Conservation (phyloP, 805 yeast species). For the Tetrapisispora taiwanensis region DNA sequence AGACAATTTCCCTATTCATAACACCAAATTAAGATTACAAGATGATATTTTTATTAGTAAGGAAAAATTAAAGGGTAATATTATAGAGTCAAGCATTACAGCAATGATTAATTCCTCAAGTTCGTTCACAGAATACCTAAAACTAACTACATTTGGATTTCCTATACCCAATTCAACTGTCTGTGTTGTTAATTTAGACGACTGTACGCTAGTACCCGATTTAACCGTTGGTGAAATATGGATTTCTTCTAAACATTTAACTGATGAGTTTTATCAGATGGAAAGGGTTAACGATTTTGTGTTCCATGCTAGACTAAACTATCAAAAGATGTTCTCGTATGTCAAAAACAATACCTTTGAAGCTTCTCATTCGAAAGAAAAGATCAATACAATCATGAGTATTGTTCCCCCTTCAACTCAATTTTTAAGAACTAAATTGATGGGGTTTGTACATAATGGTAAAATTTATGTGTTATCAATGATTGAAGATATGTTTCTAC, state of each 20-base stretch:
- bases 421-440: conserved; percentile 79
- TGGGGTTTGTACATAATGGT: conserved; percentile 83
- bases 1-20: conserved; percentile 26
- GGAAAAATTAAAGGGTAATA: conserved; percentile 28
- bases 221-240: conserved; percentile 91
- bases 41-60: conserved; percentile 29
- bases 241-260: conserved; percentile 88
- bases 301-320: conserved; percentile 27
- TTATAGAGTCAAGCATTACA: conserved; percentile 23
- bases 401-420: conserved; percentile 19
- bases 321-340: conserved; percentile 20
- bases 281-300: conserved; percentile 29
- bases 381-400: conserved; percentile 21
- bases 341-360: conserved; percentile 4
- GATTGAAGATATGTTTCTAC: conserved; percentile 85
- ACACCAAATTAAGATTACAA: conserved; percentile 19
- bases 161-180: conserved; percentile 91
- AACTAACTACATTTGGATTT: conserved; percentile 87
- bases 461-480: conserved; percentile 81
- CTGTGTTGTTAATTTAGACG: conserved; percentile 92
- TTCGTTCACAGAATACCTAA: conserved; percentile 38
- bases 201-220: conserved; percentile 57
- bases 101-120: conserved; percentile 26
- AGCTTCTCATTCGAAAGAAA: conserved; percentile 12
- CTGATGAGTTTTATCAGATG: conserved; percentile 39